phyloP scores from a whole-genome alignment of 371 early-diverging fungal species.

The Circinella minor region DNA sequence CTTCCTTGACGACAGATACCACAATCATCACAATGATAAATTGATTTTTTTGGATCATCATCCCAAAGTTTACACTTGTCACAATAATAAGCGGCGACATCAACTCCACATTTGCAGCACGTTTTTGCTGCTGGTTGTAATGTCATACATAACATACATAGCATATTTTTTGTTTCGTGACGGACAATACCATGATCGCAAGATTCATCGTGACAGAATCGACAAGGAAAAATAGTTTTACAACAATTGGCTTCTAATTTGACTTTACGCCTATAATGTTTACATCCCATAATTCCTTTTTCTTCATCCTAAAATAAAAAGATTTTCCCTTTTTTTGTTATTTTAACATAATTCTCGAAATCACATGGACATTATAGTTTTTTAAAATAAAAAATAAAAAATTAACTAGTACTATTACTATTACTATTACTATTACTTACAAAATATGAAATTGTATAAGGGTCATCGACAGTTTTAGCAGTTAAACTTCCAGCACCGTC shows the following conservation, averaged over 20 bases:
- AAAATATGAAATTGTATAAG: conserved; percentile 15
- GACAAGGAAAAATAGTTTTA: conserved; percentile 86
- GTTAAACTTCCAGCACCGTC: conserved; percentile 1
- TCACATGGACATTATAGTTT: too few species aligned
- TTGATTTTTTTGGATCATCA: conserved; percentile 76
- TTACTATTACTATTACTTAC: conserved; percentile 10
- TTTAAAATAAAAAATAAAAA: too few species aligned
- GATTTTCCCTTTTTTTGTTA: too few species aligned
- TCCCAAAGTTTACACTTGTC: conserved; percentile 94
- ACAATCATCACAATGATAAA: conserved; percentile 94
- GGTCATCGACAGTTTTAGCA: conserved; percentile 8
- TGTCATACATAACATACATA: conserved; percentile 89
- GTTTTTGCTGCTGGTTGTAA: conserved; percentile 81
- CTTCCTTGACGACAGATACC: conserved; percentile 93
- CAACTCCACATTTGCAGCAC: conserved; percentile 73
- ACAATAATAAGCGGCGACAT: conserved; percentile 89
- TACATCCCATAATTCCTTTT: conserved; percentile 76
- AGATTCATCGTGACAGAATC: conserved; percentile 96
- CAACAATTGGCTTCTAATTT: conserved; percentile 95
- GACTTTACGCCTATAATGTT: conserved; percentile 91
- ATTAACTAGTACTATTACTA: neutral
- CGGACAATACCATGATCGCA: conserved; percentile 87
- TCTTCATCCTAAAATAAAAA: conserved; percentile 50
- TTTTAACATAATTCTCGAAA: too few species aligned
- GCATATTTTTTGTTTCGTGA: conserved; percentile 82